Evolutionary conservation across 306 rosid species (phyloP), one percentile per base, ranked within the genome.

Genomic region (Ceratonia siliqua): DNA sequence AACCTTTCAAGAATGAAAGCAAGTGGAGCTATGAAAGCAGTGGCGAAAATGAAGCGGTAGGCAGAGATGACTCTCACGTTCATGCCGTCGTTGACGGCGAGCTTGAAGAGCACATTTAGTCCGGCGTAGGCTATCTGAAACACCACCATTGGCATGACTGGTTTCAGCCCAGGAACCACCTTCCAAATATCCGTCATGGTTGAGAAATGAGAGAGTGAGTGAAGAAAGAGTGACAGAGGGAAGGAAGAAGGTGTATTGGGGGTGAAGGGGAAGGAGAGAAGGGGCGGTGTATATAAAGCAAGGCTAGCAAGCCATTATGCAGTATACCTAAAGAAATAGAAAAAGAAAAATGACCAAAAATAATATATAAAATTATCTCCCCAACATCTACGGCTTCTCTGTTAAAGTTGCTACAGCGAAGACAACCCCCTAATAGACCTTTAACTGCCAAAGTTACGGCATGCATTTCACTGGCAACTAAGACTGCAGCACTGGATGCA

Each of bases 391-490:
- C 87, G 67, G 97, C 98, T 83, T 89, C 97, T 94, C 98, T 12
- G 98, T 94, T 82, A 94, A 85, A 65, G 98, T 90, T 43, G 98
- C 98, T 67, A 94, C 93, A 36, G 98, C 90, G 81, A 94, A 94
- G 71, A 94, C 96, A 76, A 88, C 97, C 21, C n/a, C 97, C 98
- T 28, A n/a, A 79, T 39, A 94, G 84, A 70, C 98, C 98, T 88
- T 94, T 96, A n/a, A 94, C 89, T 39, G 98, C 98, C 88, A 94
- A 79, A 73, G 98, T 94, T 82, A 94, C 90, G 62, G 97, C 89
- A 88, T 94, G 97, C 25, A 97, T 97, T 87, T 94, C 98, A 75
- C 98, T 94, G 53, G 98, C 98, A 83, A 91, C 97, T 68, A 94
- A 82, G 70, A 94, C 98, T 5, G 97, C 89, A 68, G 96, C 89